Evolutionary conservation across 768 basidiomycete species (phyloP), one percentile per base, ranked within the genome.

Genomic region (Nidularia sp.): DNA sequence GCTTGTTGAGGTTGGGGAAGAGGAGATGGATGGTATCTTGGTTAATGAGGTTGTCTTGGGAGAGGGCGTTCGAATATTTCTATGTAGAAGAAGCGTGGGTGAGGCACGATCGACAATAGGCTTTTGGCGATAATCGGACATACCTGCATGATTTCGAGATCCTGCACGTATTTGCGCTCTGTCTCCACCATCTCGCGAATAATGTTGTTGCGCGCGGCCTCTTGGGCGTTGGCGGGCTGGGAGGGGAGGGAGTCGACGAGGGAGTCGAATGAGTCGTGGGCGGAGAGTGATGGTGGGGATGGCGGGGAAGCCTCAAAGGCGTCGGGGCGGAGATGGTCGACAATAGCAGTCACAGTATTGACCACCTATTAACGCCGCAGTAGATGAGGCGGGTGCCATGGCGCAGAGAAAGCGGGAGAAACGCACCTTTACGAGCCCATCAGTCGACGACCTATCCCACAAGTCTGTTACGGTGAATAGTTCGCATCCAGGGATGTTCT

Each of bases 81-180:
- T 97, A 29, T 29, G 25, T 29, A 29, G 64, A 2, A 43, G 36
- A 8, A 54, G 47, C 53, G 43, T 62, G 57, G 53, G 65, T 53
- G 56, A 61, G 53, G 34, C 49, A 53, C 51, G 22, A 15, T 31
- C 45, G 57, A 42, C 4, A 36, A 18, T 47, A 51, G 51, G 12
- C 44, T n/a, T 10, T n/a, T 36, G 34, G 49, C n/a, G n/a, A 35
- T 25, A 48, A 34, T n/a, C 12, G 7, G 33, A 65, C 85, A 62
- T 58, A 93, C 94, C 82, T 96, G 94, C 79, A 98, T 90, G 62
- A 93, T 85, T 67, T 97, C 94, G 57, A 99, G 75, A 71, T 98
- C 97, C 68, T 92, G 88, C 4, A 98, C 96, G 67, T 93, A 98
- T 71, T 93, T 93, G 59, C 92, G 85, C 68, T 99, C 97, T 0